A percentile compares a stretch with the other conserved stretches of the same genome.
phyloP scores from a whole-genome alignment of 2,329 filamentous ascomycete genomes.

The Trichoderma aggressivum region DNA sequence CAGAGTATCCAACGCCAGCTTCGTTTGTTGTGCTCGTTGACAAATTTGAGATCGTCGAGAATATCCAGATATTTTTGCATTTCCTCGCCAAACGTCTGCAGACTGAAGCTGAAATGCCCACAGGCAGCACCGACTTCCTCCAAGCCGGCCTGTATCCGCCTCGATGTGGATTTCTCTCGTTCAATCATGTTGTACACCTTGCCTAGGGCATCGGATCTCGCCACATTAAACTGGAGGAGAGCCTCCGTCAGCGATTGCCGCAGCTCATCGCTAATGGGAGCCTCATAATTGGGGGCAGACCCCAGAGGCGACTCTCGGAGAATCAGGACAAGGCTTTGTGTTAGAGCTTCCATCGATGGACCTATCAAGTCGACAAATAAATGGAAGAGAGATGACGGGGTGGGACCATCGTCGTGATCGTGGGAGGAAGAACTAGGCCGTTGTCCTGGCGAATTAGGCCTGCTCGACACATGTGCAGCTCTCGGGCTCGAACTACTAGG shows the following conservation, averaged over 20 bases:
- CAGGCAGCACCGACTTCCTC: slow-evolving; percentile 92
- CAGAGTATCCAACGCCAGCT: slow-evolving; percentile 79
- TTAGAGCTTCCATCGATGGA: slow-evolving; percentile 85
- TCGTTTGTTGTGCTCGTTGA: slow-evolving; percentile 56
- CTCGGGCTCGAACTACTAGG: neutral
- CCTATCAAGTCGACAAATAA: slow-evolving; percentile 81
- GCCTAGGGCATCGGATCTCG: slow-evolving; percentile 68
- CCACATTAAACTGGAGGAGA: slow-evolving; percentile 66
- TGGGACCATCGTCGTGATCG: slow-evolving; percentile 37
- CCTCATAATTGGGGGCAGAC: slow-evolving; percentile 40
- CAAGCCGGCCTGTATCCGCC: slow-evolving; percentile 76
- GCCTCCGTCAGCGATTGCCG: slow-evolving; percentile 71
- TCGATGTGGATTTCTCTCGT: slow-evolving; percentile 57
- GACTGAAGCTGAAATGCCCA: slow-evolving; percentile 84
- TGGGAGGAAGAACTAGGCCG: neutral
- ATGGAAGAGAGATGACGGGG: slow-evolving; percentile 72
- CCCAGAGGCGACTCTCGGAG: slow-evolving; percentile 77
- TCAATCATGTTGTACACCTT: slow-evolving; percentile 74
- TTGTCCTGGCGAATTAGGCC: neutral
- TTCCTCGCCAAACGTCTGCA: slow-evolving; percentile 83
- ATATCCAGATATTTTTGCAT: slow-evolving; percentile 75
- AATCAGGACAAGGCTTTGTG: slow-evolving; percentile 77
- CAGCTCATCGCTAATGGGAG: slow-evolving; percentile 65
- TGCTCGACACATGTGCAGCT: neutral
- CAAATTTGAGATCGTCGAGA: slow-evolving; percentile 73